phyloP scores from a whole-genome alignment of 805 yeast species.

The Nakazawaea sp. region DNA sequence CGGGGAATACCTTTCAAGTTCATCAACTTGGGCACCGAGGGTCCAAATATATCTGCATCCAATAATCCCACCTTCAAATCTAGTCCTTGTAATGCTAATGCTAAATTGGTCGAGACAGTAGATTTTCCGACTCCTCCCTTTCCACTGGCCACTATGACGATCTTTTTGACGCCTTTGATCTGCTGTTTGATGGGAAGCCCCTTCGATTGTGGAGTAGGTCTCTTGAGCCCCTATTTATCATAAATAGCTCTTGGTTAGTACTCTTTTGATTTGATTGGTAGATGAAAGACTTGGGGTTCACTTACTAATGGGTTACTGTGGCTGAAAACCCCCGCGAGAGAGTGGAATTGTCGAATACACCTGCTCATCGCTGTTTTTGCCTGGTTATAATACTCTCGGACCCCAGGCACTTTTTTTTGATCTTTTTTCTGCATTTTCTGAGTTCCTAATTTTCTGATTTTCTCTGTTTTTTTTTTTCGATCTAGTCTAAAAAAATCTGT shows the following conservation, averaged over 20 bases:
- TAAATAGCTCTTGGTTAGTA: background rate
- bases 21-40: constrained; percentile 70
- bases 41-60: constrained; percentile 83
- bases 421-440: too few relatives aligned
- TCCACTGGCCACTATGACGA: constrained; percentile 65
- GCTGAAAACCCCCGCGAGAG: background rate
- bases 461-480: too few relatives aligned
- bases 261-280: background rate
- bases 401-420: too few relatives aligned
- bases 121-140: constrained; percentile 84
- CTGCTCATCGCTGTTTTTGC: too few relatives aligned
- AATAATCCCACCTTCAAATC: constrained; percentile 61
- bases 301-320: constrained; percentile 54
- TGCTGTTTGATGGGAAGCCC: constrained; percentile 49
- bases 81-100: constrained; percentile 46
- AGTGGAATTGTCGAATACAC: background rate
- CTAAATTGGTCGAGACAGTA: constrained; percentile 64
- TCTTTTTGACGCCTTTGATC: constrained; percentile 54
- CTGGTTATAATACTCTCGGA: too few relatives aligned
- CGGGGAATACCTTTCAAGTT: constrained; percentile 68
- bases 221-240: constrained; percentile 41
- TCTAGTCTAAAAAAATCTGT: too few relatives aligned
- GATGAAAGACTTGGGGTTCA: constrained; percentile 12
- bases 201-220: constrained; percentile 30
- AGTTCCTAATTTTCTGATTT: too few relatives aligned